A percentile compares a stretch with the other conserved stretches of the same genome.
Evolutionary conservation across 2,329 filamentous ascomycete species (phyloP).

Genomic region (Claviceps humidiphila): DNA sequence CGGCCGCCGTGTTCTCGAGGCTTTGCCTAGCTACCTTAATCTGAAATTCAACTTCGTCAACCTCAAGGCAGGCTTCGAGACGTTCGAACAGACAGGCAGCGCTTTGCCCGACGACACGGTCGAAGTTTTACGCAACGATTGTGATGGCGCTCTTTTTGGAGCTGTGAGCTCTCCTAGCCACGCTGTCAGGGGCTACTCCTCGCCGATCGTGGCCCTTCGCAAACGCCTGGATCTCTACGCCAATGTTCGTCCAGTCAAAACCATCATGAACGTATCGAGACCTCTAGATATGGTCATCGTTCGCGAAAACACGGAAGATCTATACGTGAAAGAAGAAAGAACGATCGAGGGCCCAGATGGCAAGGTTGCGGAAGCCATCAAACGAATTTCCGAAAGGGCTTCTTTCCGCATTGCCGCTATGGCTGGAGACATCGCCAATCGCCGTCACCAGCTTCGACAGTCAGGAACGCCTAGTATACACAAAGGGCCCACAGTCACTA

Average conservation of each 20-base stretch:
- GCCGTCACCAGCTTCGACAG: constrained; percentile 68
- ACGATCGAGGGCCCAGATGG: constrained; percentile 63
- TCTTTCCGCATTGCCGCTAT: constrained; percentile 79
- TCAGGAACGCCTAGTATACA: constrained; percentile 46
- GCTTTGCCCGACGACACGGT: constrained; percentile 87
- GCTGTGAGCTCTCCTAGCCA: constrained; percentile 86
- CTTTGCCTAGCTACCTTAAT: constrained; percentile 77
- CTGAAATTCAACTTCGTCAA: constrained; percentile 91
- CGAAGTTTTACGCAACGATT: constrained; percentile 75
- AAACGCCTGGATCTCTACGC: constrained; percentile 92
- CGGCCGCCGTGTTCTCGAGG: constrained; percentile 81
- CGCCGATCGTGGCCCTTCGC: constrained; percentile 89
- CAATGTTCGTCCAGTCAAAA: constrained; percentile 94
- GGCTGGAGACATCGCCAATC: constrained; percentile 85
- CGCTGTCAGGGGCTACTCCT: constrained; percentile 89
- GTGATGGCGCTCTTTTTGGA: constrained; percentile 91
- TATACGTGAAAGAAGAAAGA: constrained; percentile 94
- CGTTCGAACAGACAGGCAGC: constrained; percentile 78
- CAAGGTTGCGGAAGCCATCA: constrained; percentile 92
- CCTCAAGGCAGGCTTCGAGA: constrained; percentile 85
- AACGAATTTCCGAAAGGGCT: constrained; percentile 83
- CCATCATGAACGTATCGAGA: constrained; percentile 47
- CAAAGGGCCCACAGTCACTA: constrained; percentile 64
- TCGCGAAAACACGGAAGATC: constrained; percentile 95
- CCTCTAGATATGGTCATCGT: constrained; percentile 96